phyloP scores from a whole-genome alignment of 2,329 filamentous ascomycete species.

The Cercospora sesami region DNA sequence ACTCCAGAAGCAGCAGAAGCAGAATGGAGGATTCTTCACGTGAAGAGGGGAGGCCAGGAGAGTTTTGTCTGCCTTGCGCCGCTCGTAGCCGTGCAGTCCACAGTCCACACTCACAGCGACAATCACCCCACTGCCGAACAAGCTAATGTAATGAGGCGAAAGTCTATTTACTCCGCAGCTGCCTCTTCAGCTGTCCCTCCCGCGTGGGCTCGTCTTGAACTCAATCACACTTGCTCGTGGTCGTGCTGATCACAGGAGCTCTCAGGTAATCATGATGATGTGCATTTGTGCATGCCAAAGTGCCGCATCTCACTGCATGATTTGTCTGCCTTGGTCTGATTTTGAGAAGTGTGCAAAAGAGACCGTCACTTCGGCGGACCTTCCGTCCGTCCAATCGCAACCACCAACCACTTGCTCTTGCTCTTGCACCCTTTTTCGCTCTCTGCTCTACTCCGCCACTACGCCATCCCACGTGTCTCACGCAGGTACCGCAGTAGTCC shows the following conservation, averaged over 20 bases:
- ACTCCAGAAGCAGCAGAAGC: constrained; percentile 20
- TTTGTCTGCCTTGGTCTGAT: neutral
- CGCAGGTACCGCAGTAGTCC: neutral
- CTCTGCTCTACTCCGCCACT: neutral
- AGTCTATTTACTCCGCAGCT: constrained; percentile 5
- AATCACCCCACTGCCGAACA: constrained; percentile 4
- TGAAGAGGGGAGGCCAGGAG: constrained; percentile 9
- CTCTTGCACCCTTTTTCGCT: neutral
- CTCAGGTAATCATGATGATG: neutral
- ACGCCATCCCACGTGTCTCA: constrained; percentile 9
- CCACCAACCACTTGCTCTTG: neutral
- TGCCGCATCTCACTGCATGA: neutral
- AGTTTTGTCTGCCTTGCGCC: no score
- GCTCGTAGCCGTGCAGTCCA: neutral
- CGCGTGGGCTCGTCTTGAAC: constrained; percentile 3
- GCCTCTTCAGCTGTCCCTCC: neutral
- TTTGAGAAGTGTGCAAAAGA: neutral
- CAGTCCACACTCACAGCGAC: neutral
- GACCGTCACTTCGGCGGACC: neutral
- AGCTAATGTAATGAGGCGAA: constrained; percentile 16
- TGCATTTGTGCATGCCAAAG: neutral
- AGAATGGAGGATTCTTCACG: constrained; percentile 26
- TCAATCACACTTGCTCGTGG: neutral
- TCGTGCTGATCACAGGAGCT: neutral
- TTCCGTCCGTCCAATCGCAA: neutral